These are phyloP conservation scores for Penicillium sp. DNA, from an alignment of 2,329 filamentous ascomycete species.

Conservation along the genomic window DNA sequence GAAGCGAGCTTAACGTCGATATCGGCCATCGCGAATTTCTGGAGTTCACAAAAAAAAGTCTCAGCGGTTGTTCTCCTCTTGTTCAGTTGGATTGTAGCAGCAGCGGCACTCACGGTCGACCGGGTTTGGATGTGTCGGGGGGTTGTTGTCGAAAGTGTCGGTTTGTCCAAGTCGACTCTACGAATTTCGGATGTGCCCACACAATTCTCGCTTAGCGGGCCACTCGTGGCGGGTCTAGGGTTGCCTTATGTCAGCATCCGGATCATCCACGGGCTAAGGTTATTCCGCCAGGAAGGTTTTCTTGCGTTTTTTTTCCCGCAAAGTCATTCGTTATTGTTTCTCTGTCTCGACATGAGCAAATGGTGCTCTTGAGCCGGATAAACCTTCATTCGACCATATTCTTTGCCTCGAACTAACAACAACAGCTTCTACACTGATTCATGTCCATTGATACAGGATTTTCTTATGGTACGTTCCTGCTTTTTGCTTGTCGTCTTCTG, in stretches of 20 bases:
- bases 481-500: conserved; percentile 13
- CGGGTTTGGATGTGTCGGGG: conserved; percentile 36
- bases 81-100: conserved; percentile 14
- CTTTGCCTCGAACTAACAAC: conserved; percentile 5
- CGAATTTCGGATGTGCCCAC: conserved; percentile 49
- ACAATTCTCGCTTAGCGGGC: conserved; percentile 47
- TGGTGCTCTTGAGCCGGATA: conserved; percentile 14
- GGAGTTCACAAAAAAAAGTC: conserved; percentile 34
- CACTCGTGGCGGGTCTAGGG: conserved; percentile 44
- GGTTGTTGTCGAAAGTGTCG: conserved; percentile 48
- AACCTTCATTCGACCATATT: background rate
- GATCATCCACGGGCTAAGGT: conserved; percentile 12
- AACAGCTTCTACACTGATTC: conserved; percentile 3
- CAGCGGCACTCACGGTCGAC: conserved; percentile 47
- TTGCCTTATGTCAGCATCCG: conserved; percentile 32
- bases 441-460: background rate
- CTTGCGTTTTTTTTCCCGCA: conserved; percentile 30
- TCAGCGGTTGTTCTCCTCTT: conserved; percentile 29
- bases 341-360: conserved; percentile 23
- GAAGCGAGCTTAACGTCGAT: conserved; percentile 78
- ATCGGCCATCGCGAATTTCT: conserved; percentile 78
- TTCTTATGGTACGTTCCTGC: conserved; percentile 30
- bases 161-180: conserved; percentile 43
- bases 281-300: conserved; percentile 34
- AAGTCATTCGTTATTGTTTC: conserved; percentile 8